Evolutionary conservation across 2,329 filamentous ascomycete species (phyloP).

Genomic region (Pyrenophora seminiperda): DNA sequence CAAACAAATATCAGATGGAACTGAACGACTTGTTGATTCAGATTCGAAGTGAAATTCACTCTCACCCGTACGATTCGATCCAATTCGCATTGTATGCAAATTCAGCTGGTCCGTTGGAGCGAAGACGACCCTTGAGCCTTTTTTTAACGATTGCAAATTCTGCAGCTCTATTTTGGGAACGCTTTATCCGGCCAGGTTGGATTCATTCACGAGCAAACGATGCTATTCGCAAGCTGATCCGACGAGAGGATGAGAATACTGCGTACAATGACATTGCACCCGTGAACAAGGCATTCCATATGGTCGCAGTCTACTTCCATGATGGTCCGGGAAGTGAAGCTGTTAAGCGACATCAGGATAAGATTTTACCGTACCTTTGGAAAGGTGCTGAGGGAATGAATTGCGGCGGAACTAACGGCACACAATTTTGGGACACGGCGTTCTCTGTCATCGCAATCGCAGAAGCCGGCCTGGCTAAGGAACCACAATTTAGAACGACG

Average conservation of each 20-base stretch:
- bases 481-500: background rate
- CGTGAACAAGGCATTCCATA: constrained; percentile 1
- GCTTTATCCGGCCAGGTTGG: too few relatives aligned
- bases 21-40: too few relatives aligned
- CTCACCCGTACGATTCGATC: too few relatives aligned
- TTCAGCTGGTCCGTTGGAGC: too few relatives aligned
- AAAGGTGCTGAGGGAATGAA: constrained; percentile 1
- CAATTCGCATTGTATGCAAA: too few relatives aligned
- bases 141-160: too few relatives aligned
- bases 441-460: background rate
- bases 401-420: background rate
- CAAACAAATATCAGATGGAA: too few relatives aligned
- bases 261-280: constrained; percentile 3
- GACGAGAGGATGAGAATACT: constrained; percentile 3
- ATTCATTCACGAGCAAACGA: too few relatives aligned
- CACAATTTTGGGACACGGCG: constrained; percentile 4
- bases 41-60: too few relatives aligned
- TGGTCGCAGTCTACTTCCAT: background rate
- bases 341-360: background rate
- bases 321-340: background rate
- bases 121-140: too few relatives aligned
- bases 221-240: too few relatives aligned
- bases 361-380: constrained; percentile 3
- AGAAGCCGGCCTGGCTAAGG: background rate
- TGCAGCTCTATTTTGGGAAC: too few relatives aligned